Evolutionary conservation across 352 stramenopile species (phyloP), one percentile per base, ranked within the genome.

Genomic region (Aphanomyces invadans): DNA sequence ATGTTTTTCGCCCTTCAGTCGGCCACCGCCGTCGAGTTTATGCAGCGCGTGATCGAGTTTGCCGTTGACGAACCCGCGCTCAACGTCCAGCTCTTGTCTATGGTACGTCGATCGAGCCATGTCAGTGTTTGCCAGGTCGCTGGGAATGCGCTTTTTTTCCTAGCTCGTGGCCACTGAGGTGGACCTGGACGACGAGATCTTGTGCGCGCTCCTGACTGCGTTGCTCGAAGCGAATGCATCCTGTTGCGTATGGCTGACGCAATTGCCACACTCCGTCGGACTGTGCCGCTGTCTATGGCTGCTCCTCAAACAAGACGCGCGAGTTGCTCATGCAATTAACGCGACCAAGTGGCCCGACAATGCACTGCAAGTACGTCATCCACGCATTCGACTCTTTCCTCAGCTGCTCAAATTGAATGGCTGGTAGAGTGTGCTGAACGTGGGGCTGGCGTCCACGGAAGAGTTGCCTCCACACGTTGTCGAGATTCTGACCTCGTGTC

Each of bases 1-100:
- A 57, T 57, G 49, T 57, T 57, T 28, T 11, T 32, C 7, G 49
- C 49, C 49, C 25, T 57, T 4, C 49, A 57, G 29, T 57, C 25
- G 19, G 29, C 17, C 49, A 57, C 15, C 25, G 49, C 49, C 25
- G 29, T 57, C 11, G 11, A 7, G 15, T 57, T 57, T 2, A 57
- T 57, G 49, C 49, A 57, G 29, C 15, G 23, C 15, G 29, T 57
- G 23, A 7, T 57, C 29, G 49, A 57, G 11, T 21, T 57, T 11
- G 15, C 49, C 25, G 36, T 57, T 4, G 49, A 57, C 25, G 49
- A 57, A n/a, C 49, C 49, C 15, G 49, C 49, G 25, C 25, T 57
- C 5, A 57, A 57, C 29, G 19, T 2, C 7, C 49, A 57, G 23
- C 49, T 57, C 15, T 21, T 57, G 25, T 21, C 49, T 10, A 15